These are phyloP conservation scores for Tritrichomonas musculus DNA, from an alignment of 208 protist genomes.

Conservation along the genomic window DNA sequence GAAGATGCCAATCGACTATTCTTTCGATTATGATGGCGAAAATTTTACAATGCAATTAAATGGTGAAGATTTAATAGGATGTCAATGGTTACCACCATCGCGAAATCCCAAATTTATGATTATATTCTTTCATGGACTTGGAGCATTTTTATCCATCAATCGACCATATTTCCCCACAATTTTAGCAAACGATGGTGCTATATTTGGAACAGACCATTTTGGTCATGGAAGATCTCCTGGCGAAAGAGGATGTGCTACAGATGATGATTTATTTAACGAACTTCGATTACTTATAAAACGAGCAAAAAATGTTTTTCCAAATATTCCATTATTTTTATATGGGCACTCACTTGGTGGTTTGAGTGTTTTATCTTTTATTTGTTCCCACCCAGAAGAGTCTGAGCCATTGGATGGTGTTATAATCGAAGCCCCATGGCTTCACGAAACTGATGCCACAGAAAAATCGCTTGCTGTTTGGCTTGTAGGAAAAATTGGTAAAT, in stretches of 20 bases:
- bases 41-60: neutral
- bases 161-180: neutral
- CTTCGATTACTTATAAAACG: neutral
- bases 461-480: neutral
- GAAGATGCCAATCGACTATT: neutral
- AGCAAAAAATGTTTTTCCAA: neutral
- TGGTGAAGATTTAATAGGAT: neutral
- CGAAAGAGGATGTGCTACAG: neutral
- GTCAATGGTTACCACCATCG: neutral
- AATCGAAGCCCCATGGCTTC: neutral
- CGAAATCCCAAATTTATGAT: neutral
- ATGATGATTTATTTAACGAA: neutral
- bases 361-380: neutral
- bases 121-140: neutral
- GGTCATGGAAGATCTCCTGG: neutral
- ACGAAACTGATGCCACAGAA: too few relatives aligned
- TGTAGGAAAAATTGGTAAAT: neutral
- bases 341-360: neutral
- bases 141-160: neutral
- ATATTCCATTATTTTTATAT: neutral
- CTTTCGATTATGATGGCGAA: slow-evolving; percentile 19
- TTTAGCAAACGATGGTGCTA: neutral
- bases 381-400: neutral
- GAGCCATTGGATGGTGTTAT: neutral
- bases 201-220: neutral